Base-by-base conservation (phyloP, 768 basidiomycete species). In the Russula foetens region DNA sequence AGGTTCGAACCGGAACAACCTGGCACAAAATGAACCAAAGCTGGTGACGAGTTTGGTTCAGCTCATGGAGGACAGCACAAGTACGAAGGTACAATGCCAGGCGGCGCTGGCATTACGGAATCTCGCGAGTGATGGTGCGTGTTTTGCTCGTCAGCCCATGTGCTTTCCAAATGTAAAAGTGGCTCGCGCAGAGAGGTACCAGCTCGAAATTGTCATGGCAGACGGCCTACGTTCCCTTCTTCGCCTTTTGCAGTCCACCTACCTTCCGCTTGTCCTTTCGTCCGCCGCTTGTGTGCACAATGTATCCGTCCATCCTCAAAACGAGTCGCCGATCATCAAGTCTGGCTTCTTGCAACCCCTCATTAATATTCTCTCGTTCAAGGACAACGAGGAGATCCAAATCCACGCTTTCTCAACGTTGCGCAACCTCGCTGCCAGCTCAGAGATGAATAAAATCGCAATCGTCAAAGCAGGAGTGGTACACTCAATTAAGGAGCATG, bases 351-450 rank as follows among this genome's bases (percentile, higher is more conserved):
- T 98, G 63, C 89, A 92, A 68, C 97, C 97, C 0, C 77, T 99
- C 43, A 98, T 99, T 72, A 94, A 92, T 70, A 81, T 99, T 31
- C 78, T 99, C 23, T 92, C 95, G 1, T 98, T 98, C 78, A 98
- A 98, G 73, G 97, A 99, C 73, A 98, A 98, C 69, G 97, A 99
- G 76, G 97, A 99, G 74, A 94, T 99, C 23, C 97, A 99, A 71
- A 98, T 97, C 70, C 97, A 99, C 68, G 97, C 97, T 21, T 98
- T 99, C 66, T 96, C 93, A 12, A 99, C 97, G 0, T 78, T 99
- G 47, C 84, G 97, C 17, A 99, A 99, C 70, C 81, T 99, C 17
- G 97, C 97, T 1, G 97, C 97, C 4, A 93, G 90, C 69, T 92
- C 89, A 33, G 96, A 98, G 78, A 92, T 93, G 80, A 99, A 98